Conservation (phyloP, 768 basidiomycete genomes). For the Pleurotus sapidus region DNA sequence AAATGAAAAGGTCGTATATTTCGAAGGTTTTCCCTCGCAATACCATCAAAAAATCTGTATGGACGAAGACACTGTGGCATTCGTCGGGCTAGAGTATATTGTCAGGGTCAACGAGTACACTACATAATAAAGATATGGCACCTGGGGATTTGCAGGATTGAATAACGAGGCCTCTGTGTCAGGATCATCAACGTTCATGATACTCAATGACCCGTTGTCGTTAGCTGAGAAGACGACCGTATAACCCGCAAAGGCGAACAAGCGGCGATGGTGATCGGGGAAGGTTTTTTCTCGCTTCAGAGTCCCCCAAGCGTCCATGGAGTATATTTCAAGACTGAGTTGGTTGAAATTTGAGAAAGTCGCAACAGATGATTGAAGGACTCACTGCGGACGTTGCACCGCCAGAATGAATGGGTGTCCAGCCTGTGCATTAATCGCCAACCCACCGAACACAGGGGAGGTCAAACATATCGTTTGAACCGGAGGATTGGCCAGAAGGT, state of each 20-base stretch:
- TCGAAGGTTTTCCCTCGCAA: conserved; percentile 40
- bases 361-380: neutral
- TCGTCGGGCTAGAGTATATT: conserved; percentile 28
- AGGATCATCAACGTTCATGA: conserved; percentile 34
- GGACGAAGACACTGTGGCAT: conserved; percentile 38
- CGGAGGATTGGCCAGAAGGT: conserved; percentile 31
- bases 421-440: conserved; percentile 43
- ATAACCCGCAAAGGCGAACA: conserved; percentile 33
- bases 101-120: neutral
- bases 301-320: conserved; percentile 31
- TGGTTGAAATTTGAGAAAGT: too few relatives aligned
- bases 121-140: neutral
- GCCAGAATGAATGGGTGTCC: conserved; percentile 33
- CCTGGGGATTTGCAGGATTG: conserved; percentile 26
- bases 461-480: conserved; percentile 40
- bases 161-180: conserved; percentile 29
- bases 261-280: conserved; percentile 26
- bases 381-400: conserved; percentile 40
- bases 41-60: conserved; percentile 41
- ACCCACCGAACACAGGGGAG: conserved; percentile 34
- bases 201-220: conserved; percentile 24
- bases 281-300: conserved; percentile 26
- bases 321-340: conserved; percentile 39
- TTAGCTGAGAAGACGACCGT: conserved; percentile 33
- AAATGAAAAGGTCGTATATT: conserved; percentile 34